Percentiles rank a stretch among this genome's conserved stretches.
These are phyloP conservation scores for Lentinula sp. DNA, from an alignment of 768 basidiomycete species.

Conservation along the genomic window DNA sequence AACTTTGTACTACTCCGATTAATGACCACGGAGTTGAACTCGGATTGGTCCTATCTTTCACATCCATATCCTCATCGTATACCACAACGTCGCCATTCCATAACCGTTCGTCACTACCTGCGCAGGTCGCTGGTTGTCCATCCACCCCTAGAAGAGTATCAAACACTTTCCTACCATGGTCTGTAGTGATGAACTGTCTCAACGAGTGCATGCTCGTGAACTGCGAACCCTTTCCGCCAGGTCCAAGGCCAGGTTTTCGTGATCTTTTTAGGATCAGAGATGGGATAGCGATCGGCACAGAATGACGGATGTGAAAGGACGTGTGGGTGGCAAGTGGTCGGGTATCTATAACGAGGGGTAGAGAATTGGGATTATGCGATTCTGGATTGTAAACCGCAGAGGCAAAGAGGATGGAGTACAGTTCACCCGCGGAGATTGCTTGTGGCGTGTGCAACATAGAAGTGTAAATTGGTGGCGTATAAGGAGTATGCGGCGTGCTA, in stretches of 20 bases:
- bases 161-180: constrained; percentile 67
- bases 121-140: not conserved
- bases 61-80: constrained; percentile 75
- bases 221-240: constrained; percentile 26
- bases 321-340: constrained; percentile 64
- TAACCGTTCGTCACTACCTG: constrained; percentile 23
- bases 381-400: constrained; percentile 21
- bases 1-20: constrained; percentile 53
- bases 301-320: constrained; percentile 56
- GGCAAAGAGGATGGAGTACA: constrained; percentile 45
- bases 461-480: constrained; percentile 14
- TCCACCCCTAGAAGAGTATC: constrained; percentile 44
- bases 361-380: not conserved
- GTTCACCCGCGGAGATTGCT: constrained; percentile 39
- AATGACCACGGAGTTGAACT: constrained; percentile 66
- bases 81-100: constrained; percentile 79
- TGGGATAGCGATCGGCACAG: constrained; percentile 83
- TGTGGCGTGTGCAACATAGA: constrained; percentile 8
- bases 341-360: constrained; percentile 77
- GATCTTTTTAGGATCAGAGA: constrained; percentile 86
- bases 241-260: constrained; percentile 49
- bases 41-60: constrained; percentile 49
- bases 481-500: constrained; percentile 4
- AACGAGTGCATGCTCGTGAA: constrained; percentile 64
- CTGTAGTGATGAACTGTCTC: constrained; percentile 78